Base-by-base conservation (phyloP, 768 basidiomycete species). In the Terana coerulea region DNA sequence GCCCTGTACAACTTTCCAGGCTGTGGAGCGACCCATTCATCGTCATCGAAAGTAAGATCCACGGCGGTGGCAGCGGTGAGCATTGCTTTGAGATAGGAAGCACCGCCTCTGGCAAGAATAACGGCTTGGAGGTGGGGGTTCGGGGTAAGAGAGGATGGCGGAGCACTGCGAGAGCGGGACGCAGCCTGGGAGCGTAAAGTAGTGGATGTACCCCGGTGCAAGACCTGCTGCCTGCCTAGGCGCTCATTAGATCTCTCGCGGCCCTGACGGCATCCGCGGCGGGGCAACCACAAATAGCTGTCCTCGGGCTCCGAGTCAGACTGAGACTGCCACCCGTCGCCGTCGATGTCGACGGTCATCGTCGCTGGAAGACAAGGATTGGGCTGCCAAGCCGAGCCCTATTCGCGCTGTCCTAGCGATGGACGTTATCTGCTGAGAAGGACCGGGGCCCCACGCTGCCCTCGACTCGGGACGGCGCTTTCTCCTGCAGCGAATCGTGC, bases 1-100 rank as follows among this genome's bases (percentile, higher is more conserved):
- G 84, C 71, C 53, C 79, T 73, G 68, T 83, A 81, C 17, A 84
- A 74, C 47, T 58, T 61, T 50, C 75, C 67, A 3, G 75, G 66
- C 26, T 76, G 72, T 35, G 80, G 72, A 24, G 76, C 60, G 54
- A 76, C 74, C 87, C 86, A 88, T 61, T 83, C 86, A 57, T 84
- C 83, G 55, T 69, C 70, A 63, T 86, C 86, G 67, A 84, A 84
- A 49, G 75, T 68, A 61, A 84, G 67, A 63, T 84, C 83, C 58
- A 84, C 69, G 57, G 81, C 58, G 46, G 80, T 67, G 56, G 78
- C 74, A 17, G 59, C 49, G 29, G 61, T 59, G 17, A 67, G 65
- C 65, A 67, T 67, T 15, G 52, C 47, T 47, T 44, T 53, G 31
- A 53, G 25, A 34, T 39, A 52, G 24, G 44, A 26, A 36, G 54